Percentiles rank a stretch among this genome's conserved stretches.
Evolutionary conservation across 2,329 filamentous ascomycete genomes (phyloP).

Genomic region (Ceratocystis alfenasii): DNA sequence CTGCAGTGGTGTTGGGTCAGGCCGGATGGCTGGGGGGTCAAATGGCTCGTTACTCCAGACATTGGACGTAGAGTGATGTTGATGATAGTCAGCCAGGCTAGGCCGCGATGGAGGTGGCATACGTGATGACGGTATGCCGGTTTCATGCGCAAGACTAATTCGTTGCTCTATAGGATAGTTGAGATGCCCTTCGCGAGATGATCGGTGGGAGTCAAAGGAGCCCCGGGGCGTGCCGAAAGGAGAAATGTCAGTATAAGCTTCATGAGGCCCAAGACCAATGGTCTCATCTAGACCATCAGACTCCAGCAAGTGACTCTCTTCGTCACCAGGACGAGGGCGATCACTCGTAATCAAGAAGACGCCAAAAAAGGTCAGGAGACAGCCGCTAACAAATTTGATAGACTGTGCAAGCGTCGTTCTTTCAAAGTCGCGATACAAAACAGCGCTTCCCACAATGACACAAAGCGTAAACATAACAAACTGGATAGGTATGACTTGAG

Average conservation of each 20-base stretch:
- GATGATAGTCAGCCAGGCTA: background rate
- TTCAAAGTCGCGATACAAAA: conserved; percentile 92
- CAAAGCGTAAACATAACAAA: conserved; percentile 95
- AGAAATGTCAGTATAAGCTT: conserved; percentile 21
- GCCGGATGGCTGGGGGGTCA: conserved; percentile 29
- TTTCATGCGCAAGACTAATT: conserved; percentile 30
- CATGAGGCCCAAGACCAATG: conserved; percentile 44
- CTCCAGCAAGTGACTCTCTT: conserved; percentile 42
- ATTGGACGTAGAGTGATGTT: conserved; percentile 6
- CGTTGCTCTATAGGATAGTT: conserved; percentile 35
- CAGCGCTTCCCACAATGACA: conserved; percentile 85
- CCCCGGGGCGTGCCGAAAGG: conserved; percentile 13
- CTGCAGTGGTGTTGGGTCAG: conserved; percentile 15
- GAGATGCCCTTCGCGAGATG: conserved; percentile 32
- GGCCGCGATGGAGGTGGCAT: conserved; percentile 23
- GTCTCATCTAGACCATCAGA: conserved; percentile 51
- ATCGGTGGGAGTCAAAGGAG: conserved; percentile 33
- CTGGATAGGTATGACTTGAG: conserved; percentile 93
- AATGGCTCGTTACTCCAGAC: conserved; percentile 5
- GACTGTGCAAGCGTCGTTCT: conserved; percentile 62
- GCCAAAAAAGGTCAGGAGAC: conserved; percentile 82
- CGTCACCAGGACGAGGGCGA: conserved; percentile 46
- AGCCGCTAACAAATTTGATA: conserved; percentile 78
- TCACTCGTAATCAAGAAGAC: conserved; percentile 96
- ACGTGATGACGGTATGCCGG: conserved; percentile 31